These are phyloP conservation scores for Psidium guajava DNA, from an alignment of 345 rosid genomes.

Conservation along the genomic window DNA sequence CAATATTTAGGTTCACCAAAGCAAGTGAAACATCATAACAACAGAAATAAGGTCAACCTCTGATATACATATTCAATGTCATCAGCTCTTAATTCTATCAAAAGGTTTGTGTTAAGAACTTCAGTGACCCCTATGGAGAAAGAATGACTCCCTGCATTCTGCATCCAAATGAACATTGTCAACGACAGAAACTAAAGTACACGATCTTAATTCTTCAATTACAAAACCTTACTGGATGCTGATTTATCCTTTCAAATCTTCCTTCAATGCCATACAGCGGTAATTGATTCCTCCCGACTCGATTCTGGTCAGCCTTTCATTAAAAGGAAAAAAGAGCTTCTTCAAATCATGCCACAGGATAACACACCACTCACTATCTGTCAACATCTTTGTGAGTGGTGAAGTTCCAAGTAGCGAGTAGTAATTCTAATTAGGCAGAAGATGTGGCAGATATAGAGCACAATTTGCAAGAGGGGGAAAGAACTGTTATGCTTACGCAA, in stretches of 20 bases:
- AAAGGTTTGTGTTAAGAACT: constrained; percentile 73
- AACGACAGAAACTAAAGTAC: not conserved
- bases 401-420: not conserved
- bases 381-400: not conserved
- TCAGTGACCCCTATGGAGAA: constrained; percentile 91
- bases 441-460: not conserved
- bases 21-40: not conserved
- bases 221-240: constrained; percentile 71
- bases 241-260: constrained; percentile 82
- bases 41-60: constrained; percentile 24
- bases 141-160: constrained; percentile 79
- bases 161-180: constrained; percentile 9
- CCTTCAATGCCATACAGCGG: constrained; percentile 82
- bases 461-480: not conserved
- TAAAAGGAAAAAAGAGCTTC: not conserved
- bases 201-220: not conserved
- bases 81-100: constrained; percentile 83
- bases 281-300: constrained; percentile 46
- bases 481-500: not conserved
- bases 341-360: not conserved
- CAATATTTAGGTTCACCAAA: not conserved
- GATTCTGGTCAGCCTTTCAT: constrained; percentile 76
- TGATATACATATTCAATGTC: constrained; percentile 91
- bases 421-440: not conserved
- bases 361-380: not conserved